Evolutionary conservation across 1,284 basidiomycete species (phyloP), one percentile per base, ranked within the genome.

Genomic region (Sporisorium scitamineum): DNA sequence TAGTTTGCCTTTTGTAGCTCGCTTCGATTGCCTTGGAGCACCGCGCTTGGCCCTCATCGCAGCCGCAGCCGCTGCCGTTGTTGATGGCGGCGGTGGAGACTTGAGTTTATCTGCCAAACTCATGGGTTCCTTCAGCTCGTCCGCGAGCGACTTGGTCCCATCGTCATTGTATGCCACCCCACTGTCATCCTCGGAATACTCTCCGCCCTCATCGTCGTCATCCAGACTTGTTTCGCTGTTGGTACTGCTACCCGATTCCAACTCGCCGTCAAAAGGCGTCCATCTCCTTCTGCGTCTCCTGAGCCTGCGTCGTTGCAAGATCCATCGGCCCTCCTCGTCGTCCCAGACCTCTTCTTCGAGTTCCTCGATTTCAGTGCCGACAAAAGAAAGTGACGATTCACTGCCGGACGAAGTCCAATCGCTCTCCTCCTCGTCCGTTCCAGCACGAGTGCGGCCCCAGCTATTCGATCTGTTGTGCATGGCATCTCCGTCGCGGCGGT

Each of bases 111-210:
- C 71, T 10, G 66, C 66, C 32, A 74, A 47, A 31, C 50, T 59
- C 61, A 64, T 67, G 4, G 57, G 55, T 26, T 61, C 61, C 37
- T 70, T 70, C 20, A 70, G 24, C n/a, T 61, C 44, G 24, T 70
- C 68, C 2, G 57, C 68, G 9, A 70, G 52, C 22, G 48, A 42
- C 32, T 54, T 62, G 6, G 54, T 55, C 9, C 31, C 61, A 37
- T 68, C 65, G 20, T 68, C 66, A 13, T 56, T 58, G 53, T 74
- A 74, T n/a, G 71, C 66, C 3, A 74, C 65, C 0, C 72, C 72
- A 14, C 63, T 67, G 31, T 75, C 67, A 31, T 70, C 67, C 29
- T 74, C 66, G 10, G 61, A 64, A 53, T 59, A 68, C 32, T 58
- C 44, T 16, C 34, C 60, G 24, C 14, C 39, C 13, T 51, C 39